Percentiles rank a stretch among this genome's conserved stretches.
phyloP scores from a whole-genome alignment of 2,329 filamentous ascomycete species.

The Chrysoporthe puriensis region DNA sequence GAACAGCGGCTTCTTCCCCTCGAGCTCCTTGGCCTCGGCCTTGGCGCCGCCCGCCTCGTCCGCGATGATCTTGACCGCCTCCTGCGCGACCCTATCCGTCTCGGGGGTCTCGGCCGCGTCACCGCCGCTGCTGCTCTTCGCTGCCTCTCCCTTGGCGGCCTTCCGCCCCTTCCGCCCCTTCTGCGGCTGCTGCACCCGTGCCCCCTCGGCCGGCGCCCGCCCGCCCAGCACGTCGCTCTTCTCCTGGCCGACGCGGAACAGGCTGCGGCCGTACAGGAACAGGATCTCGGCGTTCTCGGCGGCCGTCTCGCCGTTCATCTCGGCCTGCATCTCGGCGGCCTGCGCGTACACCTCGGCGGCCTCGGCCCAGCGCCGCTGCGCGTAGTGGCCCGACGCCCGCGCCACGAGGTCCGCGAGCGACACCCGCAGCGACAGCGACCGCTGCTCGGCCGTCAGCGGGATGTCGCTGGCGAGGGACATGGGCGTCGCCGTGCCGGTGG shows the following conservation, averaged over 20 bases:
- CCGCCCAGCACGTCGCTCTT: conserved; percentile 94
- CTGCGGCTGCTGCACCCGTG: conserved; percentile 56
- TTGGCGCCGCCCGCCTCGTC: conserved; percentile 47
- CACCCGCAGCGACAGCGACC: conserved; percentile 51
- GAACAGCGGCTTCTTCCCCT: conserved; percentile 77
- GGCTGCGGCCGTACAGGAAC: conserved; percentile 89
- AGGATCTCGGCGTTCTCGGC: conserved; percentile 91
- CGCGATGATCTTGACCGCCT: conserved; percentile 49
- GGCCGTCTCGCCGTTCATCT: conserved; percentile 89
- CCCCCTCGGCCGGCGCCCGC: conserved; percentile 65
- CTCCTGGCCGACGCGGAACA: conserved; percentile 91
- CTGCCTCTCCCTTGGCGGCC: conserved; percentile 37
- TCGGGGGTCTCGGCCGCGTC: conserved; percentile 37
- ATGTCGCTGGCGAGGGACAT: conserved; percentile 32
- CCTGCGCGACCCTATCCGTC: conserved; percentile 49
- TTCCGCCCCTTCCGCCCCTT: conserved; percentile 36
- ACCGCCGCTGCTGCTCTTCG: conserved; percentile 43
- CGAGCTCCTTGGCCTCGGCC: conserved; percentile 43
- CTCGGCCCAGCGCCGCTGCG: conserved; percentile 83
- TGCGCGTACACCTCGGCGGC: conserved; percentile 87
- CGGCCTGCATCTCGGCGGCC: conserved; percentile 86
- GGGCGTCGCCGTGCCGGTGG: conserved; percentile 36
- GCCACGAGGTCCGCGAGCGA: conserved; percentile 78
- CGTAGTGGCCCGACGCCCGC: conserved; percentile 82
- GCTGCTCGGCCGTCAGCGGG: conserved; percentile 39